phyloP scores from a whole-genome alignment of 805 yeast species.

The Zygoascus ofunaensis region DNA sequence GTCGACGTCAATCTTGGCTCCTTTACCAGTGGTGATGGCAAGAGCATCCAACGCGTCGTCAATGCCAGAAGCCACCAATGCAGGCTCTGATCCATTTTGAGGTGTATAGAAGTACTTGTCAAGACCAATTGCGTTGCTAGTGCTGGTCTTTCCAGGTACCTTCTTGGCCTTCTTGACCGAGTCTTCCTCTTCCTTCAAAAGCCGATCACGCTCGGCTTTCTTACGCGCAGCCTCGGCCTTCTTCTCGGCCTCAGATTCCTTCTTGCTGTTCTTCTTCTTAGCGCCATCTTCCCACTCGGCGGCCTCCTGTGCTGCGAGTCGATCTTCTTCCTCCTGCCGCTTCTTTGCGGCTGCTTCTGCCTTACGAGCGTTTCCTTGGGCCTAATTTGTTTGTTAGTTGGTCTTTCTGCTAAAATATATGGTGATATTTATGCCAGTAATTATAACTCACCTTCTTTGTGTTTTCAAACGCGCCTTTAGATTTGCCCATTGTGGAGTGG shows the following conservation, averaged over 20 bases:
- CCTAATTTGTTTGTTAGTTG: no score
- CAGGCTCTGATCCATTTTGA: background rate
- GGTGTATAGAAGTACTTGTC: background rate
- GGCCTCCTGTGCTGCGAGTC: conserved; percentile 46
- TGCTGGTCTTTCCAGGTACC: background rate
- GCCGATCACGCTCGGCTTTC: conserved; percentile 73
- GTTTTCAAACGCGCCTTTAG: conserved; percentile 38
- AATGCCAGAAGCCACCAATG: conserved; percentile 50
- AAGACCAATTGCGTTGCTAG: background rate
- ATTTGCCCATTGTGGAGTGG: conserved; percentile 36
- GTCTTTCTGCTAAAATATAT: no score
- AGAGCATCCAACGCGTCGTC: conserved; percentile 75
- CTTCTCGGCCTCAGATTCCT: conserved; percentile 57
- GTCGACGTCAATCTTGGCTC: conserved; percentile 54
- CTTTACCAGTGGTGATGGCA: conserved; percentile 50
- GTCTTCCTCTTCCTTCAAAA: conserved; percentile 55
- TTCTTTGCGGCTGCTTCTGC: conserved; percentile 56
- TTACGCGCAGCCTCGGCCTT: conserved; percentile 67
- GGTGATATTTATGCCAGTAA: no score
- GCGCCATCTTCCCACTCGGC: conserved; percentile 64
- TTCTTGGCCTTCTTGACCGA: conserved; percentile 27
- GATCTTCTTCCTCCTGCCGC: conserved; percentile 40
- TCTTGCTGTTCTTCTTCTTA: conserved; percentile 56
- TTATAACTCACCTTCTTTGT: conserved; percentile 33
- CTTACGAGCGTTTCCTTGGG: conserved; percentile 56